These are phyloP conservation scores for Ilyonectria destructans DNA, from an alignment of 2,329 filamentous ascomycete species.

Conservation along the genomic window DNA sequence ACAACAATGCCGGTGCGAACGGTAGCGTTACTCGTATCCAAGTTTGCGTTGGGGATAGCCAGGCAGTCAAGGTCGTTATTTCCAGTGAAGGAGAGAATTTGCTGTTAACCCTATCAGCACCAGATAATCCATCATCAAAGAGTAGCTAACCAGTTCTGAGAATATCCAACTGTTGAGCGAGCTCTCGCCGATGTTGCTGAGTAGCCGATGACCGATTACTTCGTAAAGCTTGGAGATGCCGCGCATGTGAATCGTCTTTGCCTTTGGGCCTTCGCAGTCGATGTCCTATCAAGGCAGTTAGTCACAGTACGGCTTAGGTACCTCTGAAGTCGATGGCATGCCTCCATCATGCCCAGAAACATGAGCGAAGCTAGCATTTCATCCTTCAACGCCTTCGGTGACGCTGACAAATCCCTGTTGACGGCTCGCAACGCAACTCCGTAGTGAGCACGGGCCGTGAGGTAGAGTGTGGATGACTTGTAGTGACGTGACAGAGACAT, in stretches of 20 bases:
- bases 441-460: conserved; percentile 34
- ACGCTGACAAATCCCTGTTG: conserved; percentile 36
- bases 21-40: conserved; percentile 23
- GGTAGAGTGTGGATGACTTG: conserved; percentile 37
- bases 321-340: background rate
- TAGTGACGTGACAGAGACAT: conserved; percentile 38
- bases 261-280: conserved; percentile 36
- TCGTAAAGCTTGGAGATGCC: conserved; percentile 38
- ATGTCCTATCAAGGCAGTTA: conserved; percentile 30
- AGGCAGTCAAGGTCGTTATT: conserved; percentile 33
- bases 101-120: conserved; percentile 26
- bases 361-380: conserved; percentile 36
- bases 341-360: conserved; percentile 40
- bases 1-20: conserved; percentile 31
- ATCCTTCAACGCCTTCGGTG: conserved; percentile 28
- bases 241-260: conserved; percentile 37
- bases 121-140: conserved; percentile 9
- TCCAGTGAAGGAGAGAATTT: conserved; percentile 32
- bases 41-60: conserved; percentile 21
- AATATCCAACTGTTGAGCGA: conserved; percentile 35
- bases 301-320: conserved; percentile 15
- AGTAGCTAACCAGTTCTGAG: conserved; percentile 33
- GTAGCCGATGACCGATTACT: conserved; percentile 30
- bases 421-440: conserved; percentile 33
- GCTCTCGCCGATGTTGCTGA: conserved; percentile 18